phyloP scores from a whole-genome alignment of 208 protist genomes.

The Acanthamoeba healyi region DNA sequence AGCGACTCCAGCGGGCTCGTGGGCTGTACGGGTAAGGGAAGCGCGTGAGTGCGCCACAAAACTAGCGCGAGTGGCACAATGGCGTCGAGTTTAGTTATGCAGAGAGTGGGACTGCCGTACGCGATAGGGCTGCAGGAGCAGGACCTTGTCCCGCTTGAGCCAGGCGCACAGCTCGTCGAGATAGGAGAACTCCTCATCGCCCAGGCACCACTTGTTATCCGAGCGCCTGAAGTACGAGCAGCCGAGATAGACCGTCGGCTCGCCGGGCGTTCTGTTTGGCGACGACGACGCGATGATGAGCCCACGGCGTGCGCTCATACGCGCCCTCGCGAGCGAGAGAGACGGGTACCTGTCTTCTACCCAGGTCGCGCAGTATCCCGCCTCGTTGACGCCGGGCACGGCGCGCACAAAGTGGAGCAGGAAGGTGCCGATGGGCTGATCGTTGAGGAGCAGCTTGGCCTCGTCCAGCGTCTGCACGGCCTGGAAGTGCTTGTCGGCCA shows the following conservation, averaged over 20 bases:
- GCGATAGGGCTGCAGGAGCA: conserved; percentile 39
- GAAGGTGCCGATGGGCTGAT: conserved; percentile 32
- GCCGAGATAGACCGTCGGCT: conserved; percentile 7
- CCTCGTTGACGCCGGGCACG: neutral
- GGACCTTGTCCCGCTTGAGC: conserved; percentile 56
- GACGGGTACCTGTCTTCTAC: conserved; percentile 30
- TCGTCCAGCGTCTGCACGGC: conserved; percentile 11
- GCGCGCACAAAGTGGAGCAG: conserved; percentile 27
- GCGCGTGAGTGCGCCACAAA: no score
- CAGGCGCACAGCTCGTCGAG: conserved; percentile 44
- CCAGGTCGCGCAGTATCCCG: conserved; percentile 26
- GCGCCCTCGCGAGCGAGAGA: neutral
- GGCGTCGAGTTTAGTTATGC: no score
- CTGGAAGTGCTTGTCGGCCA: conserved; percentile 53
- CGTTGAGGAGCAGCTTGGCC: conserved; percentile 11
- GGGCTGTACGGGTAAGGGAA: no score
- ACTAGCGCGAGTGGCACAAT: no score
- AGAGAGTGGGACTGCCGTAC: neutral
- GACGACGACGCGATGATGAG: neutral
- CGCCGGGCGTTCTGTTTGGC: conserved; percentile 8
- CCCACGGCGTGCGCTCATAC: no score
- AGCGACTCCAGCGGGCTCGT: neutral
- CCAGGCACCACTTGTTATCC: conserved; percentile 22
- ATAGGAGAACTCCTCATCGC: conserved; percentile 33
- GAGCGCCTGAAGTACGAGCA: conserved; percentile 34